Percentiles rank a stretch among this genome's conserved stretches.
Evolutionary conservation across 2,329 filamentous ascomycete species (phyloP).

Genomic region (Blastomyces parvus): DNA sequence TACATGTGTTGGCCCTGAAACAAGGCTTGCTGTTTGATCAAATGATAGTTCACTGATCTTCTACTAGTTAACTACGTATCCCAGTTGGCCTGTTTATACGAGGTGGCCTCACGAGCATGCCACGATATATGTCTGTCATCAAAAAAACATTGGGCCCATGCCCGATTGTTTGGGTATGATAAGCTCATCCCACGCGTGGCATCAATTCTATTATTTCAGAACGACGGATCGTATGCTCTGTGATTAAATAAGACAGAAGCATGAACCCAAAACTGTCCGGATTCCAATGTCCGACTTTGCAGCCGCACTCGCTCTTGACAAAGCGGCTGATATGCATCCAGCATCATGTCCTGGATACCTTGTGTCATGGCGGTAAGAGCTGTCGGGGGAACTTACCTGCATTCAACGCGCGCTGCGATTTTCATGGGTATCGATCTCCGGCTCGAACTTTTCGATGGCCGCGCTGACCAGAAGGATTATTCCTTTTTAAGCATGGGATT

Average conservation of each 20-base stretch:
- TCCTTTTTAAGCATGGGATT: not conserved
- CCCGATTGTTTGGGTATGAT: too few species aligned
- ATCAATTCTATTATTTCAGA: not conserved
- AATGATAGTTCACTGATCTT: too few species aligned
- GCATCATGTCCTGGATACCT: not conserved
- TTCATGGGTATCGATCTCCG: not conserved
- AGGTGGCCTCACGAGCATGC: too few species aligned
- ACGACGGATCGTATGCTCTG: not conserved
- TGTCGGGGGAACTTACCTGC: not conserved
- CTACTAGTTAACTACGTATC: too few species aligned
- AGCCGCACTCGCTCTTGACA: too few species aligned
- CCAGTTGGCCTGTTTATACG: too few species aligned
- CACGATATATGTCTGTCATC: too few species aligned
- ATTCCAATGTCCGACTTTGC: not conserved
- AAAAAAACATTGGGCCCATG: too few species aligned
- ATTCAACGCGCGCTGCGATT: not conserved
- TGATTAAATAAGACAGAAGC: not conserved
- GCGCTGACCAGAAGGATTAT: not conserved
- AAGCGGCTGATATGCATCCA: not conserved
- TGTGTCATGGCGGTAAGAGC: not conserved
- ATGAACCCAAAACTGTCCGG: not conserved
- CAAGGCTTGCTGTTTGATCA: too few species aligned
- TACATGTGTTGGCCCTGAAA: too few species aligned
- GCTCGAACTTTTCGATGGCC: not conserved
- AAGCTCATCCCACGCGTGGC: not conserved